Base-by-base conservation (phyloP, 1,284 basidiomycete genomes). In the Neolentinus lepideus region DNA sequence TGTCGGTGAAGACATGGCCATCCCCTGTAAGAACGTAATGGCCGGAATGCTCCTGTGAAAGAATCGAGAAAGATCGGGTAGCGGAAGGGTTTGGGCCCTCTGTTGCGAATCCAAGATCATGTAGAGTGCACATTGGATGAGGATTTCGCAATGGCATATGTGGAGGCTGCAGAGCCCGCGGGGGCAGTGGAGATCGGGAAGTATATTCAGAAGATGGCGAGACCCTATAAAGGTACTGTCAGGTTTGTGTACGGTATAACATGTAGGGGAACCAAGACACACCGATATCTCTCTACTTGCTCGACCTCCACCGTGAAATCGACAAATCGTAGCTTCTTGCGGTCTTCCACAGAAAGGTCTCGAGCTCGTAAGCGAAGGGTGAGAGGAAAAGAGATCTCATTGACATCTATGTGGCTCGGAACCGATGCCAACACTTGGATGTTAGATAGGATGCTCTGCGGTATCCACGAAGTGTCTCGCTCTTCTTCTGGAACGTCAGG, bases 271-370 rank as follows among this genome's bases (percentile, higher is more conserved):
- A 31, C 22, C 11, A 14, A 56, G 26, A 66, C 79, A 54, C 61
- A 89, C 88, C 84, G 76, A 67, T 78, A 84, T 55, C 75, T 74
- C 62, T 91, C 89, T 33, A 71, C 68, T 60, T 91, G 89, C 48
- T 78, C 66, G 16, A 88, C 60, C 52, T 83, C 75, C 3, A 85
- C 65, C 2, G 71, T 67, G 61, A 90, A 79, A 9, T 75, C 76
- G 29, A 75, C 71, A 16, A 89, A 61, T 55, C 78, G 77, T 12
- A 92, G 65, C 43, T 74, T 74, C 59, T 75, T 69, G 63, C 79
- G 75, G 46, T 83, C 72, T 3, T 67, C 69, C 35, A 68, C 67
- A 0, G 73, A 64, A 54, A 88, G 63, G 50, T 73, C 75, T 56
- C 77, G 74, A 11, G 80, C 78, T n/a, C 84, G 78, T 46, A 92